Conservation (phyloP, 2,329 filamentous ascomycete species). For the Aspergillus novofumigatus region DNA sequence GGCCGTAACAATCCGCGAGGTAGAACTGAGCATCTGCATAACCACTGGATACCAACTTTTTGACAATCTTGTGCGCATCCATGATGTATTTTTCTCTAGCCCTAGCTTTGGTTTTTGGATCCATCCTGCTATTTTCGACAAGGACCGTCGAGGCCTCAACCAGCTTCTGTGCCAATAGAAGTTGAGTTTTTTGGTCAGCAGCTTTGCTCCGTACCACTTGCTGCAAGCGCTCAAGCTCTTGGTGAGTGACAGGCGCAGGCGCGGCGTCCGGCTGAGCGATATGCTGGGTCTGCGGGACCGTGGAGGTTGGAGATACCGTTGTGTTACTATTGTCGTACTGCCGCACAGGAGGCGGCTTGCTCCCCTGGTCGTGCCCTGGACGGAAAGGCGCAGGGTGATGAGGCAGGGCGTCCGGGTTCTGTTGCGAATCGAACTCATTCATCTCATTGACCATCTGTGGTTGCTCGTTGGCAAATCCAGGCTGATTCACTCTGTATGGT, state of each 20-base stretch:
- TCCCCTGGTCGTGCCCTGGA: conserved; percentile 44
- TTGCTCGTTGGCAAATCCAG: conserved; percentile 16
- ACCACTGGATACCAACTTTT: conserved; percentile 72
- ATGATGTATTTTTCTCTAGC: conserved; percentile 76
- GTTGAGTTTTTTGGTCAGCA: conserved; percentile 64
- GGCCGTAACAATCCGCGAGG: conserved; percentile 82
- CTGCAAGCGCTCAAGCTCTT: conserved; percentile 73
- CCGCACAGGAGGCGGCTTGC: conserved; percentile 50
- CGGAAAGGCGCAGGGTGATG: conserved; percentile 54
- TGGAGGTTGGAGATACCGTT: conserved; percentile 29
- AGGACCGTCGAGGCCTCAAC: conserved; percentile 80
- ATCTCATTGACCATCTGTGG: conserved; percentile 9
- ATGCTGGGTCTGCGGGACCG: conserved; percentile 20
- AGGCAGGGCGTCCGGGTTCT: conserved; percentile 53
- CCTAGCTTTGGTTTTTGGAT: conserved; percentile 59
- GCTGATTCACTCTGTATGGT: conserved; percentile 19
- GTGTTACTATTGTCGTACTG: conserved; percentile 44
- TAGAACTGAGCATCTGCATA: conserved; percentile 91
- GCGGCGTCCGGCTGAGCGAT: conserved; percentile 10
- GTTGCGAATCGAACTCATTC: conserved; percentile 21
- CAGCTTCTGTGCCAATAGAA: conserved; percentile 75
- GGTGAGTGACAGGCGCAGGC: conserved; percentile 62
- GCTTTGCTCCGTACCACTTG: conserved; percentile 66
- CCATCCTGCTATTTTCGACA: conserved; percentile 67
- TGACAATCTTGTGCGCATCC: conserved; percentile 86